phyloP scores from a whole-genome alignment of 1,284 basidiomycete species.

The Fomitopsis pinicola region DNA sequence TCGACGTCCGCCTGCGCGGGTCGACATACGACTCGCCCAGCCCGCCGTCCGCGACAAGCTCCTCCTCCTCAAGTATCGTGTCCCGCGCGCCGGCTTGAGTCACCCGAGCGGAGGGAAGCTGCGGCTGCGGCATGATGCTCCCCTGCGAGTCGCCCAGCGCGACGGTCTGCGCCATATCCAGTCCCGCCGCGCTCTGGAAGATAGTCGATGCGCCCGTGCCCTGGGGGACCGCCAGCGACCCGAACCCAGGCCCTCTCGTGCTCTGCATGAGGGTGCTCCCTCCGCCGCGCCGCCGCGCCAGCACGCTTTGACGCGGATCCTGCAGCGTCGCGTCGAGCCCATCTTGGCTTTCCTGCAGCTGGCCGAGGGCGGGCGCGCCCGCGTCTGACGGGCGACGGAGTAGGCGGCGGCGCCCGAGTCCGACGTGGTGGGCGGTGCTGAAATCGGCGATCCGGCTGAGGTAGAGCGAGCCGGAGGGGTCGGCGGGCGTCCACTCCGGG shows the following conservation, averaged over 20 bases:
- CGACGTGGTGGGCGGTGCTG: slow-evolving; percentile 35
- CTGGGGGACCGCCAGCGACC: background rate
- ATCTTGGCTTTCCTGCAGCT: background rate
- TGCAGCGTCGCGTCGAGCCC: slow-evolving; percentile 19
- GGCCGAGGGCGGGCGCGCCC: slow-evolving; percentile 7
- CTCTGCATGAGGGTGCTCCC: slow-evolving; percentile 31
- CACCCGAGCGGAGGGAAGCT: background rate
- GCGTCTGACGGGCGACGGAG: slow-evolving; percentile 13
- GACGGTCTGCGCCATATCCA: slow-evolving; percentile 59
- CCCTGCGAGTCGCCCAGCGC: slow-evolving; percentile 71
- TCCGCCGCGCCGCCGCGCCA: background rate
- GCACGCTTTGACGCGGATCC: background rate
- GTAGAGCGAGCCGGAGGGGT: slow-evolving; percentile 83
- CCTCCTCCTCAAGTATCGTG: slow-evolving; percentile 43
- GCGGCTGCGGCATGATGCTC: slow-evolving; percentile 30
- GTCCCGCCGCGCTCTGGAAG: slow-evolving; percentile 35
- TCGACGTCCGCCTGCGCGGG: slow-evolving; percentile 34
- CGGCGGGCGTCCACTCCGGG: slow-evolving; percentile 90
- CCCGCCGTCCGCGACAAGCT: slow-evolving; percentile 45
- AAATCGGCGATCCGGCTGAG: slow-evolving; percentile 79
- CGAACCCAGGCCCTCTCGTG: slow-evolving; percentile 16
- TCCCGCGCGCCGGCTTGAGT: slow-evolving; percentile 13
- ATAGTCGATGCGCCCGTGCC: slow-evolving; percentile 34
- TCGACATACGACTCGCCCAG: slow-evolving; percentile 71
- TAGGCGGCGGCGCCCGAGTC: slow-evolving; percentile 23